phyloP scores from a whole-genome alignment of 225 moss, liverwort and hornwort species.

The Neckera pumila region DNA sequence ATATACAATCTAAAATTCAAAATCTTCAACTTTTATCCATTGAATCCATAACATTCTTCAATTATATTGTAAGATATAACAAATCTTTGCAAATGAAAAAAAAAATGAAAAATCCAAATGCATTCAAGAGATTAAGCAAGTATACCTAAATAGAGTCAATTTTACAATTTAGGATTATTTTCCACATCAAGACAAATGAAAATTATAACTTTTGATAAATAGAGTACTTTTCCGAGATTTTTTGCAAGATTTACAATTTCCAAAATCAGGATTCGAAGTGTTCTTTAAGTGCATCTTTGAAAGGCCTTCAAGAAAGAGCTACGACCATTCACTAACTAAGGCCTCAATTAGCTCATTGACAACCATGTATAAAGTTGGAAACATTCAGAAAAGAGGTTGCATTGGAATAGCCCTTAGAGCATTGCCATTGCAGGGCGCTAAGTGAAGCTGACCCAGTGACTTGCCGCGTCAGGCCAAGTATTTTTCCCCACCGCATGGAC shows the following conservation, averaged over 20 bases:
- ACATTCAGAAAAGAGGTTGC: accelerated
- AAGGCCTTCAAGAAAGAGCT: not conserved
- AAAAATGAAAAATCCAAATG: not conserved
- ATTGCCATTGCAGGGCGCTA: no score
- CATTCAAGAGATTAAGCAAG: not conserved
- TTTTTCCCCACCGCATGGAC: no score
- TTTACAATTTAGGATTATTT: not conserved
- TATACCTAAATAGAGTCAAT: not conserved
- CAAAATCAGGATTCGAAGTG: not conserved
- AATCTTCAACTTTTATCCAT: not conserved
- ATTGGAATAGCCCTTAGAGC: no score
- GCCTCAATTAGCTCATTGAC: not conserved
- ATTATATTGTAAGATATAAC: not conserved
- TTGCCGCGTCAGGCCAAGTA: no score
- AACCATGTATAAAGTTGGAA: not conserved
- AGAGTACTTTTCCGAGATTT: not conserved
- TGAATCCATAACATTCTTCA: not conserved
- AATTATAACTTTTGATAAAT: not conserved
- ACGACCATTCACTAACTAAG: not conserved
- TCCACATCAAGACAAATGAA: not conserved
- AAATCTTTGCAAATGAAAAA: not conserved
- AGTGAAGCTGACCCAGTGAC: no score
- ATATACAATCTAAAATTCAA: not conserved
- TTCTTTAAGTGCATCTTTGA: no score
- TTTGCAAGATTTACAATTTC: not conserved